Conservation (phyloP, 78 protist genomes). For the Tieghemostelium lacteum region DNA sequence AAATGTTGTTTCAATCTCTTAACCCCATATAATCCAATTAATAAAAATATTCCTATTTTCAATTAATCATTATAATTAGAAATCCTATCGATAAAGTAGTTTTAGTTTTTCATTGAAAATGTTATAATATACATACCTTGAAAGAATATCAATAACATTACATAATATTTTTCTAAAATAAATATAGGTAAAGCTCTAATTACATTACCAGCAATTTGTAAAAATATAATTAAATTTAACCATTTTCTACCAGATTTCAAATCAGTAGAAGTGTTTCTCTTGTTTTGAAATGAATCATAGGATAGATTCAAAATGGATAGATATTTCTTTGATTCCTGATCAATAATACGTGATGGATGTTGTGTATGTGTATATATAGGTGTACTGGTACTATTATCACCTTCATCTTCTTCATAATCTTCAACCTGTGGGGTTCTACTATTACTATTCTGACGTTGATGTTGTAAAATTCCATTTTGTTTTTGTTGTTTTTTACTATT, state of each 20-base stretch:
- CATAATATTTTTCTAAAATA: slow-evolving; percentile 72
- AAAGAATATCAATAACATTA: slow-evolving; percentile 66
- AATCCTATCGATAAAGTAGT: not conserved
- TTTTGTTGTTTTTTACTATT: not conserved
- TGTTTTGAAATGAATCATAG: slow-evolving; percentile 15
- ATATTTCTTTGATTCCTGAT: too few relatives aligned
- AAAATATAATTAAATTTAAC: slow-evolving; percentile 25
- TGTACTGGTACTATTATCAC: not conserved
- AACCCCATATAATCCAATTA: slow-evolving; percentile 72
- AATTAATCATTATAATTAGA: not conserved
- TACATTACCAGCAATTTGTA: slow-evolving; percentile 60
- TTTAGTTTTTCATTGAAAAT: not conserved
- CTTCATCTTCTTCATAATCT: not conserved
- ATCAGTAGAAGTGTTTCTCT: slow-evolving; percentile 32
- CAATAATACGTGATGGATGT: slow-evolving; percentile 52
- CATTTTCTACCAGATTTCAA: slow-evolving; percentile 60
- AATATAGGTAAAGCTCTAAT: slow-evolving; percentile 65
- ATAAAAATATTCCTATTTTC: slow-evolving; percentile 59
- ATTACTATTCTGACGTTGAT: not conserved
- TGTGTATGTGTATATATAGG: slow-evolving; percentile 52
- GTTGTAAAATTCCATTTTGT: not conserved
- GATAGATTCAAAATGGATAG: slow-evolving; percentile 51
- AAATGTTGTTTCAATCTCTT: slow-evolving; percentile 67
- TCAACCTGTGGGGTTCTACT: not conserved
- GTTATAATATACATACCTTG: slow-evolving; percentile 31